Conservation (phyloP, 345 rosid genomes). For the Heritiera fomes region DNA sequence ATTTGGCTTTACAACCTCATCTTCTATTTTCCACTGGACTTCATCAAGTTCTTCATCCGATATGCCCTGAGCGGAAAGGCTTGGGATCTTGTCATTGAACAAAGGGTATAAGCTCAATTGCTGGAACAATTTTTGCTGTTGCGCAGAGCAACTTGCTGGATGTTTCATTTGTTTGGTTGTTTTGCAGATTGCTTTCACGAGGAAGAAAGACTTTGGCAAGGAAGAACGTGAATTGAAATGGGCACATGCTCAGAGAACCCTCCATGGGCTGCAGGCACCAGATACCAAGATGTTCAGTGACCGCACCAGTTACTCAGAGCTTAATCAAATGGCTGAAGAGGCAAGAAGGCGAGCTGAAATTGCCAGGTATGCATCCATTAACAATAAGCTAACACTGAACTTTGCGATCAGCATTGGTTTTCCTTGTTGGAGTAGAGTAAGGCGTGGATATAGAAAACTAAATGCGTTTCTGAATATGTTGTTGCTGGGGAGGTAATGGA, state of each 20-base stretch:
- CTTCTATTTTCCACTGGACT: slow-evolving; percentile 50
- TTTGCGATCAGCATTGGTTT: neutral
- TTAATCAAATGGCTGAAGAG: slow-evolving; percentile 55
- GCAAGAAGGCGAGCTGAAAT: slow-evolving; percentile 59
- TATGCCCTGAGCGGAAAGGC: slow-evolving; percentile 59
- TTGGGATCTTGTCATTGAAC: slow-evolving; percentile 67
- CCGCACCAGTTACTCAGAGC: slow-evolving; percentile 36
- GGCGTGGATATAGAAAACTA: neutral
- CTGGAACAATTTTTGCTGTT: neutral
- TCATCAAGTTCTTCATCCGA: slow-evolving; percentile 51
- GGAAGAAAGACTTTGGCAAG: slow-evolving; percentile 49
- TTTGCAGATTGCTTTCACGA: slow-evolving; percentile 55
- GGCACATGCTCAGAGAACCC: slow-evolving; percentile 62
- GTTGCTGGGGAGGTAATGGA: neutral
- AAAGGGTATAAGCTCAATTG: slow-evolving; percentile 41
- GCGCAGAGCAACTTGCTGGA: neutral
- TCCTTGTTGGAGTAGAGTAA: neutral
- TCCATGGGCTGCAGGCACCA: slow-evolving; percentile 53
- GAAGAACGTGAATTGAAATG: slow-evolving; percentile 56
- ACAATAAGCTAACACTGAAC: neutral
- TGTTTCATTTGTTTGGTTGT: neutral
- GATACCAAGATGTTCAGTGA: slow-evolving; percentile 50
- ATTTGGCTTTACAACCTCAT: slow-evolving; percentile 61
- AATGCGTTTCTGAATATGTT: neutral
- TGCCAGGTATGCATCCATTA: slow-evolving; percentile 35